These are phyloP conservation scores for Daldinia decipiens DNA, from an alignment of 495 filamentous ascomycete genomes.

Conservation along the genomic window DNA sequence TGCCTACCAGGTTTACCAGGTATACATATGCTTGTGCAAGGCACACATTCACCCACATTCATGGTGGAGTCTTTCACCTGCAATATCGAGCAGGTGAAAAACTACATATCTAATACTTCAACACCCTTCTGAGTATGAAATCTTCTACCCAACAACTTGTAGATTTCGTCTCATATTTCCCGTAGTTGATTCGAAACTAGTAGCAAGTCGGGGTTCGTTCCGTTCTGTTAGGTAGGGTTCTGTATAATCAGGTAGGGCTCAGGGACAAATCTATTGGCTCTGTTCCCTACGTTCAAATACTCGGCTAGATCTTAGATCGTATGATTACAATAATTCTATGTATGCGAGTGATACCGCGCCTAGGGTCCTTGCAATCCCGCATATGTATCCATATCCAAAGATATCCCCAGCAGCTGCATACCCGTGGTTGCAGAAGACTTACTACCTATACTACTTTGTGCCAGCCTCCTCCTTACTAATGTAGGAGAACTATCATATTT, in stretches of 20 bases:
- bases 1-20: too few relatives aligned
- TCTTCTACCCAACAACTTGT: conserved; percentile 18
- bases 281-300: conserved; percentile 22
- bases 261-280: conserved; percentile 27
- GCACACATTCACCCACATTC: background rate
- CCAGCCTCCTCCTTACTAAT: conserved; percentile 17
- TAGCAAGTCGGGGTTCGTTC: conserved; percentile 25
- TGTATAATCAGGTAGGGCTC: conserved; percentile 29
- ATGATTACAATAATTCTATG: conserved; percentile 31
- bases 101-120: background rate
- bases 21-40: background rate
- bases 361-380: conserved; percentile 22
- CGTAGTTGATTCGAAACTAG: conserved; percentile 12
- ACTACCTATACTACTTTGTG: conserved; percentile 21
- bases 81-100: background rate
- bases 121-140: conserved; percentile 8
- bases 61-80: background rate
- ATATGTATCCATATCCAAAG: conserved; percentile 3
- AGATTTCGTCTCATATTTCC: conserved; percentile 19
- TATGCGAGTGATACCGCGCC: conserved; percentile 34
- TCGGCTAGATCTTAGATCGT: conserved; percentile 43
- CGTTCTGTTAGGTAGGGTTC: conserved; percentile 30
- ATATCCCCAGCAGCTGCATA: conserved; percentile 25
- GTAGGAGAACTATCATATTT: conserved; percentile 9
- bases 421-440: conserved; percentile 33